Base-by-base conservation (phyloP, 768 basidiomycete species). In the Lenzites betulinus region DNA sequence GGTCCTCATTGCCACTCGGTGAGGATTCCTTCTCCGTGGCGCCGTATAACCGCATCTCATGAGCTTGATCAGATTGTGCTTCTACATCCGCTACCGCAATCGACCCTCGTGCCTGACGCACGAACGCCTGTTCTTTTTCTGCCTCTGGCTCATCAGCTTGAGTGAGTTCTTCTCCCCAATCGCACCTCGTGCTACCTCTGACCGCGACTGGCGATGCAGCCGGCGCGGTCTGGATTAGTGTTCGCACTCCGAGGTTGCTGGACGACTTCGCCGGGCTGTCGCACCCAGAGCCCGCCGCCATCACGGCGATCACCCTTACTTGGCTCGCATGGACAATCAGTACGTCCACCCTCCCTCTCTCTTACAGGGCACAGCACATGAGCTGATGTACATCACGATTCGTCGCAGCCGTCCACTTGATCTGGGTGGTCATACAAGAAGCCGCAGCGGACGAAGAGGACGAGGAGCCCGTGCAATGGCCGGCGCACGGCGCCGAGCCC, bases 241-340 rank as follows among this genome's bases (percentile, higher is more conserved):
- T 61, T 16, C 60, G 43, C 20, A 43, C 38, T 7, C 60, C 54
- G 7, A 25, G 22, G 6, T 35, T 61, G 7, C 42, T 50, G 16
- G 49, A 61, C 22, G 60, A 49, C 42, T 61, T 61, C 35, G 54
- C 60, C 1, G 53, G 54, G 1, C 50, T 62, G 23, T 26, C 60
- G 4, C 16, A 51, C 13, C 55, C 61, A 2, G 56, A 62, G 20
- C 35, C 39, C 18, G 61, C 61, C 15, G 56, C 55, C 30, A 48
- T 58, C 39, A 51, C 28, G 6, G 38, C 30, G 13, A 62, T 62
- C 56, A 54, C 61, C 15, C 38, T 58, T 26, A 23, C 46, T 38
- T 62, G 55, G 55, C 46, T 62, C 7, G 51, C 55, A 23, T 62
- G 61, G 61, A 47, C 61, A 2, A 15, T 58, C 28, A 53, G 61